Evolutionary conservation across 2,329 filamentous ascomycete genomes (phyloP).

Genomic region (Fusarium humuli): DNA sequence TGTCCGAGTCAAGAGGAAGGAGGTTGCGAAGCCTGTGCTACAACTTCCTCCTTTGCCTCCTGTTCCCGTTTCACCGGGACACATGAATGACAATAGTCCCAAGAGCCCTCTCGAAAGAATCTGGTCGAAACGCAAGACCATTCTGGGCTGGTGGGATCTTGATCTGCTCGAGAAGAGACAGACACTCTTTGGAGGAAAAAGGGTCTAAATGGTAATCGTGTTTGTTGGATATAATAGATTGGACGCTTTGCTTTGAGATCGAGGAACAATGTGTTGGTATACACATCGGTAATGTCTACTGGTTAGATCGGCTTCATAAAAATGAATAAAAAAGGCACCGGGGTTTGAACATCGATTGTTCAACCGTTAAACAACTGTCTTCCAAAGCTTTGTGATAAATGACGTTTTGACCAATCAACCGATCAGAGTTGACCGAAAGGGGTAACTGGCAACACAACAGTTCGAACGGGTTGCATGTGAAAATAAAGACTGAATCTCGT

Average conservation of each 20-base stretch:
- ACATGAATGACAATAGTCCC: constrained; percentile 26
- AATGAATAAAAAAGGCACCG: constrained; percentile 35
- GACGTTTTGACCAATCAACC: no score
- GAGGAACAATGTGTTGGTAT: constrained; percentile 8
- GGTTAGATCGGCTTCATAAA: constrained; percentile 43
- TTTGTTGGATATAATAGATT: constrained; percentile 32
- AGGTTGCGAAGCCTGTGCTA: constrained; percentile 46
- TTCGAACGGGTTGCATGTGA: not conserved
- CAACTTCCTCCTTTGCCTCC: constrained; percentile 49
- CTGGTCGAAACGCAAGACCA: constrained; percentile 58
- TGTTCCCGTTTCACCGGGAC: constrained; percentile 38
- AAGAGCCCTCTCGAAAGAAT: constrained; percentile 45
- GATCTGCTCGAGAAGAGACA: constrained; percentile 60
- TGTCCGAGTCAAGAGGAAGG: constrained; percentile 42
- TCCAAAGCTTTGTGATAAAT: not conserved
- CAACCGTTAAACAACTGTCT: not conserved
- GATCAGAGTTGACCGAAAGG: not conserved
- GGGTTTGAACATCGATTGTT: constrained; percentile 23
- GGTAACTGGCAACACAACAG: not conserved
- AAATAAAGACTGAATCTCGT: no score
- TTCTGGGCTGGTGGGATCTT: constrained; percentile 68
- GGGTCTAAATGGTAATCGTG: constrained; percentile 22
- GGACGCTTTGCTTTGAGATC: constrained; percentile 23
- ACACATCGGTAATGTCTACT: constrained; percentile 48
- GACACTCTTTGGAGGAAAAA: constrained; percentile 49